Conservation (phyloP, 2,329 filamentous ascomycete genomes). For the Aureobasidium sp. region DNA sequence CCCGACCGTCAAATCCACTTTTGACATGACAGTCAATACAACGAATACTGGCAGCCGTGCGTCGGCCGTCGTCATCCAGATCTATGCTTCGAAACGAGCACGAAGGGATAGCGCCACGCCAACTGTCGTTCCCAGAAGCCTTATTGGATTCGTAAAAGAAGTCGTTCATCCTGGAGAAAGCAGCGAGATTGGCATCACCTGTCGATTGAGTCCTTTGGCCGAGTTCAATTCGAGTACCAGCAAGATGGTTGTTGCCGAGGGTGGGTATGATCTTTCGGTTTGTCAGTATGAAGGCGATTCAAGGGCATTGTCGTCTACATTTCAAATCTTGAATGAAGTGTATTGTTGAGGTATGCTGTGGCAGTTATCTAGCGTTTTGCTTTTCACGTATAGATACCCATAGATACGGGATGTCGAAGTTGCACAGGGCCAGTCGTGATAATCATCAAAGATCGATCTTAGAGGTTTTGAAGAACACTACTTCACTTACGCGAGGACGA, state of each 20-base stretch:
- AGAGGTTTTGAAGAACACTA: too few species aligned
- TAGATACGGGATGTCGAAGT: too few species aligned
- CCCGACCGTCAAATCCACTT: neutral
- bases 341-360: neutral
- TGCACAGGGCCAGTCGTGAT: too few species aligned
- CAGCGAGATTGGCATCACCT: neutral
- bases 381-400: too few species aligned
- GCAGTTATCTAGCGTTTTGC: too few species aligned
- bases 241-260: neutral
- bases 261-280: neutral
- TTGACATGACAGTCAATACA: neutral
- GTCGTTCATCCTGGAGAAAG: neutral
- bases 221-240: neutral
- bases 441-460: too few species aligned
- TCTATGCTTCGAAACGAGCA: neutral
- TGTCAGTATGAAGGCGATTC: neutral
- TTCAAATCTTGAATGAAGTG: neutral
- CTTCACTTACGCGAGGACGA: too few species aligned
- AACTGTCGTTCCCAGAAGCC: neutral
- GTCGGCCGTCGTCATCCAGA: conserved; percentile 1
- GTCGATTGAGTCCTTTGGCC: neutral
- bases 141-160: conserved; percentile 3
- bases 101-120: neutral
- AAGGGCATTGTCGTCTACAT: neutral
- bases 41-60: neutral